Base-by-base conservation (phyloP, 768 basidiomycete species). In the Russula virescens region DNA sequence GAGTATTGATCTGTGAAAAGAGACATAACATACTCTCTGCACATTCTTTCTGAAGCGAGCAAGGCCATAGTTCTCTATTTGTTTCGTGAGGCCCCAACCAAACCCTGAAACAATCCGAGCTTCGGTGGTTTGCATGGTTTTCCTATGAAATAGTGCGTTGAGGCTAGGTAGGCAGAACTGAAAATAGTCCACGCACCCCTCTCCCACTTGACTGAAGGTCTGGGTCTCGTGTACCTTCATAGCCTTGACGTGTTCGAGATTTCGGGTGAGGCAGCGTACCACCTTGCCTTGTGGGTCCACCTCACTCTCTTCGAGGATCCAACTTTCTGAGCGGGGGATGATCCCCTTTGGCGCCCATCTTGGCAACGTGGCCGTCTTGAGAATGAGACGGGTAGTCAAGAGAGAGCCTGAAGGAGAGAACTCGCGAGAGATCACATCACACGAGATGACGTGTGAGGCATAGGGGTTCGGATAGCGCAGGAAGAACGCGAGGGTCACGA, bases 391-490 rank as follows among this genome's bases (percentile, higher is more conserved):
- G 2, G 89, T 94, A 11, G 95, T 97, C 60, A 86, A 73, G 21
- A 98, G 80, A 18, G 88, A 82, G 45, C 94, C 94, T 2, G 81
- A 75, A 14, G 86, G 79, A 1, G 90, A 86, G 67, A 89, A 78
- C 21, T 76, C 79, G 67, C 95, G 89, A 58, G 91, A 89, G 67
- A 98, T 85, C 70, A 98, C 94, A 78, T 98, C 95, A 80, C 93
- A 95, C 5, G 94, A 94, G 68, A 95, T 76, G 73, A 98, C 88
- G 76, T 98, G 95, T 42, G 89, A 80, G 7, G 95, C 91, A 70
- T 92, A 93, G 53, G 95, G 94, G 72, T 97, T 98, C 4, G 95
- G 95, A 75, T 97, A 98, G 66, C 95, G 89, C 62, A 97, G 79
- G 73, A 95, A 95, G 79, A 89, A 97, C 14, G 95, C 95, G 66